A percentile compares a stretch with the other conserved stretches of the same genome.
Conservation (phyloP, 2,329 filamentous ascomycete genomes). For the Drechslera avenae region DNA sequence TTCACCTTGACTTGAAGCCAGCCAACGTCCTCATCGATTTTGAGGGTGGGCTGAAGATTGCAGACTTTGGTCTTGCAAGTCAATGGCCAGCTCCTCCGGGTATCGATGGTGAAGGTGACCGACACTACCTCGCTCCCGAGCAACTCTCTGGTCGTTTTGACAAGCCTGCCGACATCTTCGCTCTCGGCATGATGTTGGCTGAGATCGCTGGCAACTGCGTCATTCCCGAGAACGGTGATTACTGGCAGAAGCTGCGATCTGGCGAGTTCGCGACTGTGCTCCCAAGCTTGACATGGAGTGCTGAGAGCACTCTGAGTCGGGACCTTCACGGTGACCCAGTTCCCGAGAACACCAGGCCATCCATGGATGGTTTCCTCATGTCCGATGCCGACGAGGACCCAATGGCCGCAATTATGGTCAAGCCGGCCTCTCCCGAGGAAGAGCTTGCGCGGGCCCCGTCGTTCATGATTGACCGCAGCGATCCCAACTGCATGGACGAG, state of each 20-base stretch:
- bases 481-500: constrained; percentile 78
- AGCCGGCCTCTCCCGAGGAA: constrained; percentile 37
- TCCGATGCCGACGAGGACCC: constrained; percentile 48
- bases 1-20: constrained; percentile 84
- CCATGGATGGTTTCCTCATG: constrained; percentile 36
- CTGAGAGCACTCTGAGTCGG: constrained; percentile 68
- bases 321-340: constrained; percentile 64
- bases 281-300: constrained; percentile 82
- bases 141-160: constrained; percentile 85
- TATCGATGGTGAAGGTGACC: constrained; percentile 90
- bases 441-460: constrained; percentile 73
- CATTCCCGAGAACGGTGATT: constrained; percentile 88
- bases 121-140: constrained; percentile 94
- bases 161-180: constrained; percentile 91
- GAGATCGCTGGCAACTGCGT: constrained; percentile 94
- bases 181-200: constrained; percentile 89
- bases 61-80: constrained; percentile 83
- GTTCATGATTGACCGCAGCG: constrained; percentile 82
- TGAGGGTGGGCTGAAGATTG: constrained; percentile 82
- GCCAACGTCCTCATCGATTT: constrained; percentile 83
- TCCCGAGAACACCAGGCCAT: constrained; percentile 24
- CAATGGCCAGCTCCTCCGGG: constrained; percentile 74
- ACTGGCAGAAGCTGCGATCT: constrained; percentile 87
- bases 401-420: constrained; percentile 45
- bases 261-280: constrained; percentile 84